phyloP scores from a whole-genome alignment of 192 early-diverging fungal genomes.

The Coemansia sp. region DNA sequence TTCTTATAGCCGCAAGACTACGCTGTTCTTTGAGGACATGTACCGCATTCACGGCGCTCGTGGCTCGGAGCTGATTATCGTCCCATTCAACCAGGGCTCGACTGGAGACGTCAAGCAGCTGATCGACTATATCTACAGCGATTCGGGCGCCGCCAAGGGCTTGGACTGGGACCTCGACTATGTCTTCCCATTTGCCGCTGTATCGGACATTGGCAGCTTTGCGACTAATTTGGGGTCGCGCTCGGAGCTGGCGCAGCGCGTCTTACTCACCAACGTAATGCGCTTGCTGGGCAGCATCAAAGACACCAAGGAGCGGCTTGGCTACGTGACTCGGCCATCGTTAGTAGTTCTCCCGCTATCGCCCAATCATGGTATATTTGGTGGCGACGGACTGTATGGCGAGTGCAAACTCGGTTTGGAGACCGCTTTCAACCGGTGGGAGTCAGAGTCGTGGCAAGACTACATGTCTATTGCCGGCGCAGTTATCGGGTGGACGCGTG shows the following conservation, averaged over 20 bases:
- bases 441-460: constrained; percentile 83
- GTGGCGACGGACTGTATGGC: constrained; percentile 90
- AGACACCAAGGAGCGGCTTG: constrained; percentile 72
- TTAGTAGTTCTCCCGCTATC: constrained; percentile 86
- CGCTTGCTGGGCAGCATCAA: constrained; percentile 85
- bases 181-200: constrained; percentile 92
- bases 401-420: constrained; percentile 92
- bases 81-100: constrained; percentile 94
- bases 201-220: constrained; percentile 82
- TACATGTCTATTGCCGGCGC: constrained; percentile 88
- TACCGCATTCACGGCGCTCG: constrained; percentile 85
- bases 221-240: constrained; percentile 78
- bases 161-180: constrained; percentile 92
- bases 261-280: constrained; percentile 91
- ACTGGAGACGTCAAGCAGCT: constrained; percentile 76
- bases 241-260: constrained; percentile 88
- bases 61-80: constrained; percentile 83
- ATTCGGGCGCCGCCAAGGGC: constrained; percentile 45
- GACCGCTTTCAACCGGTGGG: constrained; percentile 87
- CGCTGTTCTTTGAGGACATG: constrained; percentile 85
- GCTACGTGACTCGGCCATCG: constrained; percentile 78
- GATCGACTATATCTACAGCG: constrained; percentile 78
- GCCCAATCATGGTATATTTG: constrained; percentile 94
- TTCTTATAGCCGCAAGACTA: constrained; percentile 75
- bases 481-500: constrained; percentile 95